phyloP scores from a whole-genome alignment of 768 basidiomycete genomes.

The Cubamyces lactineus region DNA sequence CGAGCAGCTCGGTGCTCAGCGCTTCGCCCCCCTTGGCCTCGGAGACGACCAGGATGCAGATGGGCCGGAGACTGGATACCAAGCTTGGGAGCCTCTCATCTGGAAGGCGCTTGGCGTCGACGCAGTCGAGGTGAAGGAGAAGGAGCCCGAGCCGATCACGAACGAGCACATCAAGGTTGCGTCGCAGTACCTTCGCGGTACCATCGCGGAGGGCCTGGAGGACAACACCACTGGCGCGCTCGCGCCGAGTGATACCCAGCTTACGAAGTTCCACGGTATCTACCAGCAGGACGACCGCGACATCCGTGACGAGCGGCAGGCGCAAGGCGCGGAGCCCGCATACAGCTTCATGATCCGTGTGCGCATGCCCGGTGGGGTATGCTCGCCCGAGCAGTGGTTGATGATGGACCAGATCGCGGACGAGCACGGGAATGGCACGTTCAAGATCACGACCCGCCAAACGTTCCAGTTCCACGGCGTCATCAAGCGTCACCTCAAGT shows the following conservation, averaged over 20 bases:
- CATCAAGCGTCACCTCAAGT: slow-evolving; percentile 95
- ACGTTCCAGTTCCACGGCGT: slow-evolving; percentile 99
- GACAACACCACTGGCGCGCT: slow-evolving; percentile 91
- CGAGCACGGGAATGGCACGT: slow-evolving; percentile 89
- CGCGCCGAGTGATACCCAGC: slow-evolving; percentile 85
- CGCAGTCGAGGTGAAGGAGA: slow-evolving; percentile 82
- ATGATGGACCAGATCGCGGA: slow-evolving; percentile 96
- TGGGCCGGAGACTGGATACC: slow-evolving; percentile 95
- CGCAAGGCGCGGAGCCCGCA: slow-evolving; percentile 91
- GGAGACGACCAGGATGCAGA: slow-evolving; percentile 99
- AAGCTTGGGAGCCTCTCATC: slow-evolving; percentile 87
- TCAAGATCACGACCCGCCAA: slow-evolving; percentile 96
- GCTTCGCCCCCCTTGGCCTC: slow-evolving; percentile 75
- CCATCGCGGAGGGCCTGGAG: slow-evolving; percentile 88
- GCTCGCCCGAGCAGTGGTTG: slow-evolving; percentile 89
- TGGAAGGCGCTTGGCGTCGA: slow-evolving; percentile 98
- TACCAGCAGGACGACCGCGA: slow-evolving; percentile 98
- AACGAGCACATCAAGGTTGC: slow-evolving; percentile 99
- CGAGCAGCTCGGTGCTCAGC: slow-evolving; percentile 77
- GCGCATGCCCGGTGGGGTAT: slow-evolving; percentile 95
- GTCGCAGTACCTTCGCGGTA: slow-evolving; percentile 90
- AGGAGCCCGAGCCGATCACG: slow-evolving; percentile 95
- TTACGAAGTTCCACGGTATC: slow-evolving; percentile 98
- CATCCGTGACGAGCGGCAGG: slow-evolving; percentile 94
- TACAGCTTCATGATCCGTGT: slow-evolving; percentile 99